Conservation (phyloP, 345 rosid genomes). For the Gossypium rotundifolium region DNA sequence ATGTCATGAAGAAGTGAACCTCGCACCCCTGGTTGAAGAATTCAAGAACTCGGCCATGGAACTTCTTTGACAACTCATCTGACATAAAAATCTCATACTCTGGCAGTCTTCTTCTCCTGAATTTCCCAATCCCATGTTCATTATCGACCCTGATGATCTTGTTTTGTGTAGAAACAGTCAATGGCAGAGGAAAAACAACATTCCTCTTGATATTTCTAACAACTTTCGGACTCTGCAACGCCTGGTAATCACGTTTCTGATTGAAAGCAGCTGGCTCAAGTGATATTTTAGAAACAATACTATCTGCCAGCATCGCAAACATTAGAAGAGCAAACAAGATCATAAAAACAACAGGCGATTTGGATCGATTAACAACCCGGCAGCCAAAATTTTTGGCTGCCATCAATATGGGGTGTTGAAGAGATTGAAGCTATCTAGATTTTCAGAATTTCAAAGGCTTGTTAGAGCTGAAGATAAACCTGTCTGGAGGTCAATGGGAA, state of each 20-base stretch:
- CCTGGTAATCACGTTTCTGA: background rate
- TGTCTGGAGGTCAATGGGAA: too few relatives aligned
- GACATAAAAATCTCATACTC: constrained; percentile 49
- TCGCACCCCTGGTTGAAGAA: constrained; percentile 47
- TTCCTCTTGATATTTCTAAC: background rate
- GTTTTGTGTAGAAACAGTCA: background rate
- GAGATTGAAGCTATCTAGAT: too few relatives aligned
- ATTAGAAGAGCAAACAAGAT: constrained; percentile 28
- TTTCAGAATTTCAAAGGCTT: too few relatives aligned
- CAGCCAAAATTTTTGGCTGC: background rate
- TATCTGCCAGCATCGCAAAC: constrained; percentile 34
- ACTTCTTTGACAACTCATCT: constrained; percentile 32
- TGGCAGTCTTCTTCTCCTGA: constrained; percentile 29
- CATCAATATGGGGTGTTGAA: too few relatives aligned
- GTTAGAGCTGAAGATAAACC: too few relatives aligned
- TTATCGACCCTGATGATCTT: background rate
- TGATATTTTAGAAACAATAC: constrained; percentile 17
- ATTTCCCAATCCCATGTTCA: constrained; percentile 20
- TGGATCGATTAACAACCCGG: constrained; percentile 19
- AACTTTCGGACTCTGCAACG: background rate
- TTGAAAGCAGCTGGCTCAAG: constrained; percentile 2
- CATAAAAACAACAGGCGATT: constrained; percentile 14
- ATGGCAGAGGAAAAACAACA: background rate
- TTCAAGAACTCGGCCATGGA: constrained; percentile 41
- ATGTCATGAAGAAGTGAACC: constrained; percentile 70